A percentile compares a stretch with the other conserved stretches of the same genome.
These are phyloP conservation scores for Mimosa bimucronata DNA, from an alignment of 306 rosid genomes.

Conservation along the genomic window DNA sequence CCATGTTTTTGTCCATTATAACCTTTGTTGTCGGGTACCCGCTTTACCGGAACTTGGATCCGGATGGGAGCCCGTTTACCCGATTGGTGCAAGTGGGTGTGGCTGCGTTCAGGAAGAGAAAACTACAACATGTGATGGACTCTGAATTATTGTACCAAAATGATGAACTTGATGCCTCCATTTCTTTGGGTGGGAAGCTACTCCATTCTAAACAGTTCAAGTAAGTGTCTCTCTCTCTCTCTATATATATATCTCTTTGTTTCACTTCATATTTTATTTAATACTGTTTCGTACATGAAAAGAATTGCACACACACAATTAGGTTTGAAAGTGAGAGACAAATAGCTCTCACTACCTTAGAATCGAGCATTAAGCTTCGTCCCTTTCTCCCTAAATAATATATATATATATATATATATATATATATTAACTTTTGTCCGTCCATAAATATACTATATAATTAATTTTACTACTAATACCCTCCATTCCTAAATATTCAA, in stretches of 20 bases:
- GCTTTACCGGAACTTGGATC: slow-evolving; percentile 79
- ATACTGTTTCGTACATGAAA: too few species aligned
- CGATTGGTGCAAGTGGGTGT: slow-evolving; percentile 70
- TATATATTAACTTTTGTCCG: too few species aligned
- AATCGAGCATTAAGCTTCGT: background rate
- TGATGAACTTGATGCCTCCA: slow-evolving; percentile 68
- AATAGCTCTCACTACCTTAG: background rate
- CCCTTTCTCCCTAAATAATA: too few species aligned
- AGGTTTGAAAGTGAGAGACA: too few species aligned
- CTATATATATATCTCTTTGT: too few species aligned
- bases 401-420: too few species aligned
- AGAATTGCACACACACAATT: too few species aligned
- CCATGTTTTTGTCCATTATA: slow-evolving; percentile 78
- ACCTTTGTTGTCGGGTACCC: slow-evolving; percentile 69
- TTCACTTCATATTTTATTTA: too few species aligned
- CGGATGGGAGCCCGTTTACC: slow-evolving; percentile 88
- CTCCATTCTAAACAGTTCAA: slow-evolving; percentile 64
- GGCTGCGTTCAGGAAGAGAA: slow-evolving; percentile 76
- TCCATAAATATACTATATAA: too few species aligned
- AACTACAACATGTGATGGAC: slow-evolving; percentile 37
- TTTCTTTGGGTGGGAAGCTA: slow-evolving; percentile 70
- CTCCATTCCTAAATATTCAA: too few species aligned
- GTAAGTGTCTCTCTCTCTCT: slow-evolving; percentile 40
- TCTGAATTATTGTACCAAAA: slow-evolving; percentile 57
- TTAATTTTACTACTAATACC: too few species aligned